phyloP scores from a whole-genome alignment of 2,329 filamentous ascomycete species.

The Fusarium sarcochroum region DNA sequence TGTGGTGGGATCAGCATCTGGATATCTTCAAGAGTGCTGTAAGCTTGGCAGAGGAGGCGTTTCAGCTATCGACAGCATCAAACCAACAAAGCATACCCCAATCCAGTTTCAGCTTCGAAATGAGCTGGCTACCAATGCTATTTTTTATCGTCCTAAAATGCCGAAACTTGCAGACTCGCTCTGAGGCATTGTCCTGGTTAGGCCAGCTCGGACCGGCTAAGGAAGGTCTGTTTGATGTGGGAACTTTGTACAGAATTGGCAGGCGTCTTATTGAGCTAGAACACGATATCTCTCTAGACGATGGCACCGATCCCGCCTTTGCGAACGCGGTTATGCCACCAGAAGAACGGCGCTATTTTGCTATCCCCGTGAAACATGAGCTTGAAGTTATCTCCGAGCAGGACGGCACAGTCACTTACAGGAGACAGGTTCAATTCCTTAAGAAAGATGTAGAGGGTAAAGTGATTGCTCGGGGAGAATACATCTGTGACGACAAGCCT shows the following conservation, averaged over 20 bases:
- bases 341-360: conserved; percentile 9
- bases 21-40: neutral
- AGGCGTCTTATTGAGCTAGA: conserved; percentile 17
- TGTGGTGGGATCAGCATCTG: conserved; percentile 21
- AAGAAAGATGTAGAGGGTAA: neutral
- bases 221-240: conserved; percentile 20
- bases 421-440: conserved; percentile 5
- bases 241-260: conserved; percentile 20
- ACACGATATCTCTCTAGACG: neutral
- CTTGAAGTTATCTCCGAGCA: conserved; percentile 1
- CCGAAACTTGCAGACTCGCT: neutral
- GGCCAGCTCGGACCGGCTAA: conserved; percentile 9
- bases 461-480: neutral
- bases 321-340: neutral
- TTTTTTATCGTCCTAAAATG: conserved; percentile 15
- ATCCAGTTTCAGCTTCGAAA: conserved; percentile 21
- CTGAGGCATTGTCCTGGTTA: neutral
- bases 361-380: conserved; percentile 10
- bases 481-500: conserved; percentile 14
- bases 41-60: conserved; percentile 1
- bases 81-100: neutral
- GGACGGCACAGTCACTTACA: neutral
- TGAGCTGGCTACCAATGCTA: conserved; percentile 4
- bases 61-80: neutral
- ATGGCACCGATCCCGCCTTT: neutral